Evolutionary conservation across 805 yeast genomes (phyloP).

Genomic region (Soucietia sequanensis): DNA sequence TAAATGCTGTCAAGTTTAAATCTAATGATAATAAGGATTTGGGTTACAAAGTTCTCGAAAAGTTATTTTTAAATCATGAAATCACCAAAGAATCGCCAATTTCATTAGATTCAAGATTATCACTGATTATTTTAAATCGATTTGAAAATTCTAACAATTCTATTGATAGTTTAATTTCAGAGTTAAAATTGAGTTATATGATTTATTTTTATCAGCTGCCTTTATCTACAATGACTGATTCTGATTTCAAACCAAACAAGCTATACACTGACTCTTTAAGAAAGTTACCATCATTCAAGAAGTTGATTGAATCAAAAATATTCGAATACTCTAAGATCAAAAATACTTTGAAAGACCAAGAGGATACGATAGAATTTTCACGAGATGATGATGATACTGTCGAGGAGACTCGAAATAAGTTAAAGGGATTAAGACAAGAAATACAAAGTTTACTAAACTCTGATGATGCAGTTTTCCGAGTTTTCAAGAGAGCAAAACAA

Average conservation of each 20-base stretch:
- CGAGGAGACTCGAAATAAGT: conserved; percentile 8
- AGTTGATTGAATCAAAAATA: conserved; percentile 21
- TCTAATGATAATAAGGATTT: conserved; percentile 31
- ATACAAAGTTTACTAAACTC: conserved; percentile 15
- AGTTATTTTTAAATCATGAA: conserved; percentile 28
- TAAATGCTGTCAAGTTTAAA: conserved; percentile 31
- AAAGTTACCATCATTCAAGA: conserved; percentile 37
- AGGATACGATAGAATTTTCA: conserved; percentile 4
- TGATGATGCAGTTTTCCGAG: conserved; percentile 10
- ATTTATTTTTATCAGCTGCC: conserved; percentile 41
- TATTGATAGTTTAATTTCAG: conserved; percentile 37
- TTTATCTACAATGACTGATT: conserved; percentile 21
- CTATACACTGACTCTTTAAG: conserved; percentile 24
- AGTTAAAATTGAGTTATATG: conserved; percentile 37
- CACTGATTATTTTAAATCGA: conserved; percentile 29
- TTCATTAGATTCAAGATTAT: conserved; percentile 20
- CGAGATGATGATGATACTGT: conserved; percentile 9
- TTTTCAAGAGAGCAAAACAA: conserved; percentile 14
- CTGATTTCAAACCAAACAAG: conserved; percentile 7
- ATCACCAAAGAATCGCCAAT: conserved; percentile 16
- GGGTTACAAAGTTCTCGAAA: conserved; percentile 32
- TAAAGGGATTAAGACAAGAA: conserved; percentile 5
- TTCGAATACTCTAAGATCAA: neutral
- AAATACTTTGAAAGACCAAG: neutral
- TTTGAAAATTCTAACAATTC: conserved; percentile 41